Percentiles rank a stretch among this genome's conserved stretches.
These are phyloP conservation scores for Lentinus brumalis DNA, from an alignment of 768 basidiomycete species.

Conservation along the genomic window DNA sequence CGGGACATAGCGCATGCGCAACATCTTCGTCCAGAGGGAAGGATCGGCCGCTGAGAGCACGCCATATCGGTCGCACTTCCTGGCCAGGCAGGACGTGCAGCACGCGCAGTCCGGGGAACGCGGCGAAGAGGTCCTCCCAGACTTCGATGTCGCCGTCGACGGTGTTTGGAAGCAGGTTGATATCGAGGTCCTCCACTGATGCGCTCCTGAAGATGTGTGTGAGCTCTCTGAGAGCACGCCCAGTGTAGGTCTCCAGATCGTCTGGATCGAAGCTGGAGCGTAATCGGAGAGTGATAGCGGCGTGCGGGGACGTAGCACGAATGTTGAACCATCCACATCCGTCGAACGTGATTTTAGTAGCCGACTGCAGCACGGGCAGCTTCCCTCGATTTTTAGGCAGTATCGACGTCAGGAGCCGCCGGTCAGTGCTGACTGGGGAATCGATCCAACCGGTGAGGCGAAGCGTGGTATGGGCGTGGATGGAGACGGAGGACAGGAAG, in stretches of 20 bases:
- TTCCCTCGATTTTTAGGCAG: background rate
- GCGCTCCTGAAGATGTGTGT: background rate
- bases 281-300: background rate
- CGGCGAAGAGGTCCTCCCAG: background rate
- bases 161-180: background rate
- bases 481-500: background rate
- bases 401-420: background rate
- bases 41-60: background rate
- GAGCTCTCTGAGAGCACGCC: background rate
- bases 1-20: background rate
- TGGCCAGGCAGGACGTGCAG: background rate
- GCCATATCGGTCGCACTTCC: background rate
- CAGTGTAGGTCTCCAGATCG: background rate
- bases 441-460: background rate
- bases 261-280: background rate
- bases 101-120: background rate
- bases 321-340: background rate
- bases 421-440: background rate
- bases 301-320: background rate
- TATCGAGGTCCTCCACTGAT: background rate
- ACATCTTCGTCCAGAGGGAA: background rate
- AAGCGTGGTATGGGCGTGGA: background rate
- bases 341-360: background rate
- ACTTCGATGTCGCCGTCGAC: background rate
- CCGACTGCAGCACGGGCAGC: background rate